These are phyloP conservation scores for Ampelomyces quisqualis DNA, from an alignment of 2,329 filamentous ascomycete genomes.

Conservation along the genomic window DNA sequence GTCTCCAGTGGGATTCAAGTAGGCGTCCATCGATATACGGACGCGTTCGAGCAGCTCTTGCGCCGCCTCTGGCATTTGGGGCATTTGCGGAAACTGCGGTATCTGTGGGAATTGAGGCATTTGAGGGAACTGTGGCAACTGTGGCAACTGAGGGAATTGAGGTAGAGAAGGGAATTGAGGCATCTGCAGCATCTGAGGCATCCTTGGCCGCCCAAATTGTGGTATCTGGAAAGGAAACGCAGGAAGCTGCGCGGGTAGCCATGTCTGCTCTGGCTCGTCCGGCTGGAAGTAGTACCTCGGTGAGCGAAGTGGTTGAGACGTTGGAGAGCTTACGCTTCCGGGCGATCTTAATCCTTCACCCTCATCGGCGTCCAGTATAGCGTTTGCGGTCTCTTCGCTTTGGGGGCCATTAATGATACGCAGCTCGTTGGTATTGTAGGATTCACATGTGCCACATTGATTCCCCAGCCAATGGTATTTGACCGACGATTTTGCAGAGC, in stretches of 20 bases:
- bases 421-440: conserved; percentile 55
- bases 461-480: conserved; percentile 92
- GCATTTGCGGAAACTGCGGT: conserved; percentile 30
- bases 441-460: conserved; percentile 69
- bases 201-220: conserved; percentile 34
- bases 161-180: conserved; percentile 35
- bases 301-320: conserved; percentile 35
- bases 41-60: conserved; percentile 42
- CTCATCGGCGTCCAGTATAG: conserved; percentile 33
- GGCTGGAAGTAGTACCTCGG: conserved; percentile 43
- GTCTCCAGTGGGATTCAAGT: conserved; percentile 46
- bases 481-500: conserved; percentile 80
- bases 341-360: conserved; percentile 31
- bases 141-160: conserved; percentile 37
- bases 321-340: conserved; percentile 35
- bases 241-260: conserved; percentile 41
- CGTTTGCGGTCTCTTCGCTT: conserved; percentile 39
- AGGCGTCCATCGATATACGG: conserved; percentile 46
- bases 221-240: conserved; percentile 43
- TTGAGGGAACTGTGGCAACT: conserved; percentile 34
- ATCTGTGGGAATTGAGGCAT: conserved; percentile 26
- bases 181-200: conserved; percentile 36
- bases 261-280: conserved; percentile 41
- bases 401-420: conserved; percentile 46
- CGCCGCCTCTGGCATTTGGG: conserved; percentile 34